Base-by-base conservation (phyloP, 805 yeast species). In the Yarrowia sp. region DNA sequence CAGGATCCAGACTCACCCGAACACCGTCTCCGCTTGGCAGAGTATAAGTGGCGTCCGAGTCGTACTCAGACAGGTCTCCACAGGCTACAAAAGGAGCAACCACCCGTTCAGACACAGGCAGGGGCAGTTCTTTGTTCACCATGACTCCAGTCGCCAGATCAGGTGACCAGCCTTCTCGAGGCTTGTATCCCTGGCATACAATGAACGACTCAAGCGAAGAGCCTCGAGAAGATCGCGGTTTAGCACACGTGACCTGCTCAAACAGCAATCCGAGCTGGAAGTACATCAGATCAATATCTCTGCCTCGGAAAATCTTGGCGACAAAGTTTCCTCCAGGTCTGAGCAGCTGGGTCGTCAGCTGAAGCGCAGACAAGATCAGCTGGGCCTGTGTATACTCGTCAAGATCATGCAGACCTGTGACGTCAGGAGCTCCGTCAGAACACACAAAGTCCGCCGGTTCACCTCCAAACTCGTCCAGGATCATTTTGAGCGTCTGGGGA, bases 391-490 rank as follows among this genome's bases (percentile, higher is more conserved):
- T 90, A 76, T 94, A 95, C 78, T 95, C 99, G 77, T 95, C 99
- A 70, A 95, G 81, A 78, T 95, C 99, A 77, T 95, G 99, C 65
- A 95, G 79, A 0, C 99, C 99, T 0, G 99, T 95, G 26, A 95
- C 99, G 79, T 95, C 99, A 1, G 99, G 99, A 0, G 99, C 99
- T 69, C 99, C 99, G 77, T 95, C 98, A 52, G 97, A 89, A 74
- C 97, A 92, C 0, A 95, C 97, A 76, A 94, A 89, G 78, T 95
- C 99, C 0, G 98, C 98, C 69, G 90, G 88, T 72, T 91, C 91
- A 48, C 97, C 97, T 26, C 91, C 97, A 80, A 95, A 95, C 49
- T 89, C 84, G 42, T 88, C 89, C 73, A 91, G 79, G 55, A 95
- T 95, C 74, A 82, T 84, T 45, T 84, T 84, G 66, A 95, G 82